Evolutionary conservation across 108 stramenopile genomes (phyloP).

Genomic region (Nitzschia sp.): DNA sequence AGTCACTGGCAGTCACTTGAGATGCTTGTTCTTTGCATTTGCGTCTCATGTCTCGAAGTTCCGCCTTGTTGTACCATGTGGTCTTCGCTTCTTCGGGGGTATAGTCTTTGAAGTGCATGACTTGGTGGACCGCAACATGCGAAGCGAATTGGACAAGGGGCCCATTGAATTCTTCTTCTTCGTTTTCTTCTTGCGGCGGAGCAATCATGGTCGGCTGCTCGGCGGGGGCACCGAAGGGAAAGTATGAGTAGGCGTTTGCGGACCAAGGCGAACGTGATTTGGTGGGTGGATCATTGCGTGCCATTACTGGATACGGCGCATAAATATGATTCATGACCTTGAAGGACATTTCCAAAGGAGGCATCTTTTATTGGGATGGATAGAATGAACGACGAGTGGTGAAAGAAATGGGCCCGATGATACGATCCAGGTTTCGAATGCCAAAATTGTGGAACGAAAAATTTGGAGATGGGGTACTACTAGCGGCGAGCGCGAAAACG

Average conservation of each 20-base stretch:
- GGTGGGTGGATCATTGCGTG: neutral
- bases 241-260: neutral
- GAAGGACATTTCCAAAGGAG: conserved; percentile 7
- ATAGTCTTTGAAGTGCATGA: conserved; percentile 15
- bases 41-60: conserved; percentile 20
- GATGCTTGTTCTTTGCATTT: neutral
- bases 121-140: neutral
- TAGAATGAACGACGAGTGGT: neutral
- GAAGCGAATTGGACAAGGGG: conserved; percentile 8
- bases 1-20: neutral
- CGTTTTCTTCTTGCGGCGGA: neutral
- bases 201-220: neutral
- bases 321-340: neutral
- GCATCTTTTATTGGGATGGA: neutral
- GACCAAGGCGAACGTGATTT: neutral
- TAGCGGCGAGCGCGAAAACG: too few species aligned
- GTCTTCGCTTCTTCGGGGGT: conserved; percentile 4
- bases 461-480: too few species aligned
- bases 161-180: too few species aligned
- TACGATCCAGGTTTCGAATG: too few species aligned
- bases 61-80: conserved; percentile 19
- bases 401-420: too few species aligned
- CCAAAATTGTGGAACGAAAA: neutral
- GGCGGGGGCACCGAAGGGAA: neutral
- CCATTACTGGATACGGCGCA: too few species aligned